These are phyloP conservation scores for Candida rishiriensis DNA, from an alignment of 805 yeast genomes.

Conservation along the genomic window DNA sequence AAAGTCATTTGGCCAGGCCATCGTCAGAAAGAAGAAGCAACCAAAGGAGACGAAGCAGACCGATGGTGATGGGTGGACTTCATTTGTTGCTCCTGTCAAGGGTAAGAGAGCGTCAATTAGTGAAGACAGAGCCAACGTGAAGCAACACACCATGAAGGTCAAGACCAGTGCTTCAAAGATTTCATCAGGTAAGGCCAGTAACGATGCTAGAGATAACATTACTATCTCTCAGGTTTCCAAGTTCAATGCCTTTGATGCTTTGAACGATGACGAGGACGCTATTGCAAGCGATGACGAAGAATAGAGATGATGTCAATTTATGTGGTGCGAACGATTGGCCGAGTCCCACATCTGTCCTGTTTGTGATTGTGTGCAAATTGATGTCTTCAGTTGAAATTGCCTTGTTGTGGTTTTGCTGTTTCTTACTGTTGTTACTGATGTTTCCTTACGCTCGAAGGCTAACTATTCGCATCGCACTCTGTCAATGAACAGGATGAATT, in stretches of 20 bases:
- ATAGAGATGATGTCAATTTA: conserved; percentile 6
- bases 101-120: conserved; percentile 28
- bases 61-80: conserved; percentile 84
- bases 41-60: conserved; percentile 45
- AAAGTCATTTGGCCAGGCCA: conserved; percentile 49
- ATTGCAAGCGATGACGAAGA: conserved; percentile 23
- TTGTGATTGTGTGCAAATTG: neutral
- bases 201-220: conserved; percentile 63
- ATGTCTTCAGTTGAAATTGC: neutral
- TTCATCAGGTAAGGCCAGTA: conserved; percentile 63
- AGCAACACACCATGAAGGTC: conserved; percentile 48
- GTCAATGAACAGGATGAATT: no score
- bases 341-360: neutral
- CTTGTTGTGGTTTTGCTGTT: no score
- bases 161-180: conserved; percentile 73
- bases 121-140: conserved; percentile 42
- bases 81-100: conserved; percentile 42
- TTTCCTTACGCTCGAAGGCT: no score
- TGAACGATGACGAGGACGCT: conserved; percentile 53
- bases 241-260: conserved; percentile 81
- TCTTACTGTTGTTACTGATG: no score
- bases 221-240: conserved; percentile 62
- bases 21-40: conserved; percentile 42
- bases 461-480: no score
- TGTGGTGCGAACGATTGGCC: conserved; percentile 3